Base-by-base conservation (phyloP, 2,329 filamentous ascomycete species). In the Fusarium sterilihyphosum region DNA sequence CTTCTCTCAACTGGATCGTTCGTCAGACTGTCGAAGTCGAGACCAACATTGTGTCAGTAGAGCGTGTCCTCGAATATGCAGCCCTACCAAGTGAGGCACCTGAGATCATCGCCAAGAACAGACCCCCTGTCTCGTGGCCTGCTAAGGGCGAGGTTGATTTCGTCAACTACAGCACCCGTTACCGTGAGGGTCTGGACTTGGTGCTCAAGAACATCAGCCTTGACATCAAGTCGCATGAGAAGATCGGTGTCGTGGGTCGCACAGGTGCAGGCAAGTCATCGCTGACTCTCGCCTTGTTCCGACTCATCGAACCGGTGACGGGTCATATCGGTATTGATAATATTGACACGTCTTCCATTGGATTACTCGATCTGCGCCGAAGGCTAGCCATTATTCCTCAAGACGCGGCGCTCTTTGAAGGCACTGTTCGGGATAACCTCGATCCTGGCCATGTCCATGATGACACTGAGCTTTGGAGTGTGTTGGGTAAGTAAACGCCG, bases 1-100 rank as follows among this genome's bases (percentile, higher is more conserved):
- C 96, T 76, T 98, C 95, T 41, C 89, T 99, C 79, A 99, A 98
- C 86, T 99, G 96, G 96, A 98, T 99, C 80, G 96, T 99, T 59
- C 92, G 97, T 67, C 96, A 99, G 84, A 98, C 95, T 1, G 96
- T 99, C 40, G 97, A 99, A 83, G 96, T 99, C n/a, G 97, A 99
- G 87, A 98, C 96, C n/a, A 99, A 99, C 84, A 99, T 99, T 80
- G 96, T 99, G 52, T 98, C 96, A 16, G 96, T 99, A 43, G 96
- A 99, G 88, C 93, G 96, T 80, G 95, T 99, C 54, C 91, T 99
- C 57, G 97, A 99, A 83, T 99, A 99, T 84, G 94, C 96, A 66
- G 89, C 90, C 58, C 88, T 99, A 73, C 95, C 96, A 33, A 96
- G 93, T 82, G 96, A 99, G 85, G 96, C 96, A 58, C 94, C 95